Evolutionary conservation across 805 yeast genomes (phyloP).

Genomic region (Candida tibetensis): DNA sequence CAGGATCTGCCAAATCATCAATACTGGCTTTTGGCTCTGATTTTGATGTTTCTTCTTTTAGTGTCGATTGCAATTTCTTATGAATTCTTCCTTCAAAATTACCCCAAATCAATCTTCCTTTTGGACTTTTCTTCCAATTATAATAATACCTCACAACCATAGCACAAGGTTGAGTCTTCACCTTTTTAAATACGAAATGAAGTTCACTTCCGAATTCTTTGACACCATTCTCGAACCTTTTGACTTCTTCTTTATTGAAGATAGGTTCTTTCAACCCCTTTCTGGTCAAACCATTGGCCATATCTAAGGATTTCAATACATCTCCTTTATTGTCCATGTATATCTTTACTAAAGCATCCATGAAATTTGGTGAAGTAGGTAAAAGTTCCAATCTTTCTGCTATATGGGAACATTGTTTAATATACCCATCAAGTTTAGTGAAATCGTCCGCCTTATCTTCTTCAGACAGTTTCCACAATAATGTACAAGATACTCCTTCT

Average conservation of each 20-base stretch:
- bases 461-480: conserved; percentile 61
- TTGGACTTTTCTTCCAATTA: conserved; percentile 83
- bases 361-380: conserved; percentile 73
- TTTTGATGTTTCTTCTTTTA: conserved; percentile 16
- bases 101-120: conserved; percentile 80
- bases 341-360: conserved; percentile 66
- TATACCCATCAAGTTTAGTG: conserved; percentile 48
- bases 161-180: conserved; percentile 68
- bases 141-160: conserved; percentile 87
- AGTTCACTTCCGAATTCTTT: conserved; percentile 73
- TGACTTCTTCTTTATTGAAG: conserved; percentile 59
- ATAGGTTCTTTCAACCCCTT: conserved; percentile 73
- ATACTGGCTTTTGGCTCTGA: conserved; percentile 13
- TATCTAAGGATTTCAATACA: conserved; percentile 44
- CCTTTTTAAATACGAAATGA: conserved; percentile 66
- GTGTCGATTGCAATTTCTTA: conserved; percentile 47
- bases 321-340: conserved; percentile 54
- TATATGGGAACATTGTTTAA: conserved; percentile 51
- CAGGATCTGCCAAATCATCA: conserved; percentile 58
- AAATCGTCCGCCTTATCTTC: conserved; percentile 24
- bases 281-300: conserved; percentile 50
- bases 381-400: conserved; percentile 56
- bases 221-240: conserved; percentile 73
- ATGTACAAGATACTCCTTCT: conserved; percentile 47
- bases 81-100: conserved; percentile 68